Percentiles rank a stretch among this genome's conserved stretches.
Conservation (phyloP, 345 rosid genomes). For the Heritiera littoralis region DNA sequence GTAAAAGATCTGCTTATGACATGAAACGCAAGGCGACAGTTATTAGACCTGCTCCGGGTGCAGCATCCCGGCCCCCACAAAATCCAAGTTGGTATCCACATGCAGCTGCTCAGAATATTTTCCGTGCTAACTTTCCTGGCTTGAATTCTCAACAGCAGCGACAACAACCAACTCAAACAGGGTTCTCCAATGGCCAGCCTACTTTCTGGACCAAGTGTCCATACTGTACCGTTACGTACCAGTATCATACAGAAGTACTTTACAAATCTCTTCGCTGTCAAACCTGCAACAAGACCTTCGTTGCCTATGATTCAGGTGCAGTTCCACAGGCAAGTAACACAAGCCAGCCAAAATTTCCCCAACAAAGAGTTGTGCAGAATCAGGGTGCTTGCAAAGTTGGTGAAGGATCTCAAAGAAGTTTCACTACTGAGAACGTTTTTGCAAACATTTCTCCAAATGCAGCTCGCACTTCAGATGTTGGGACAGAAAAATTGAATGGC, state of each 20-base stretch:
- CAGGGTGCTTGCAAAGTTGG: constrained; percentile 46
- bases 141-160: constrained; percentile 37
- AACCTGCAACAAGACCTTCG: constrained; percentile 47
- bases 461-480: constrained; percentile 28
- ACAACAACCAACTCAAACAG: constrained; percentile 43
- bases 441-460: constrained; percentile 30
- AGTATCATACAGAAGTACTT: constrained; percentile 40
- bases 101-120: constrained; percentile 32
- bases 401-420: constrained; percentile 35
- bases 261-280: constrained; percentile 48
- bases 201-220: constrained; percentile 80
- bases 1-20: constrained; percentile 61
- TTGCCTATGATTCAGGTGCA: constrained; percentile 47
- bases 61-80: constrained; percentile 43
- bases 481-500: constrained; percentile 40
- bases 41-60: constrained; percentile 33
- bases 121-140: constrained; percentile 32
- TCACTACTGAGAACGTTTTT: constrained; percentile 31
- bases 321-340: constrained; percentile 31
- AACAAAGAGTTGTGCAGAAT: constrained; percentile 45
- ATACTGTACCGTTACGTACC: constrained; percentile 53
- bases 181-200: constrained; percentile 30
- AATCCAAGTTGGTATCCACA: constrained; percentile 29
- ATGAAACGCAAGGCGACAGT: constrained; percentile 37
- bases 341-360: constrained; percentile 39